phyloP scores from a whole-genome alignment of 169 alveolate genomes.

The Plasmodium gonderi region DNA sequence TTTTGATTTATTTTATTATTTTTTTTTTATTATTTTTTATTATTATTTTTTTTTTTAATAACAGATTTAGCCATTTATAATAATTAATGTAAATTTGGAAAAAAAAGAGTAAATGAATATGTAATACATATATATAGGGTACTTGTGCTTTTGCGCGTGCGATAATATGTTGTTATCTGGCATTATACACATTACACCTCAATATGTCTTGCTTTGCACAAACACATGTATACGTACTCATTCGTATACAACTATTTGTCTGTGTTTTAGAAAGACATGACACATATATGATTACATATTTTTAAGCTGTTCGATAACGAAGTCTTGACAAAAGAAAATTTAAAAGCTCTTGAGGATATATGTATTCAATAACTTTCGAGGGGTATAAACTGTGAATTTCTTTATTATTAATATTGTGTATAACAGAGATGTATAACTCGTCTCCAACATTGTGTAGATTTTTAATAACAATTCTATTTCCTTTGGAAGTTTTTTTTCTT shows the following conservation, averaged over 20 bases:
- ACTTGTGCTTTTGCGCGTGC: too few relatives aligned
- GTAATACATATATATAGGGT: not conserved
- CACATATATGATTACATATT: not conserved
- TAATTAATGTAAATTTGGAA: not conserved
- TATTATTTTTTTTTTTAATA: not conserved
- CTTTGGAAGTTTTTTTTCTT: constrained; percentile 49
- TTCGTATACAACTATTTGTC: not conserved
- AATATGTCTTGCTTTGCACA: not conserved
- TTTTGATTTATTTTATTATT: not conserved
- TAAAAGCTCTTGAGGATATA: constrained; percentile 71
- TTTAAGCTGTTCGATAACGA: constrained; percentile 57
- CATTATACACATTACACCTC: not conserved
- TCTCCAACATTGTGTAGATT: constrained; percentile 71
- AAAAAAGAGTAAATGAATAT: not conserved
- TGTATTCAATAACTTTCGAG: constrained; percentile 71
- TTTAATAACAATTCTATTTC: constrained; percentile 58
- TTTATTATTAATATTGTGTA: constrained; percentile 57
- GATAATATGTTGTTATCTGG: not conserved
- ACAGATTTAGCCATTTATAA: not conserved
- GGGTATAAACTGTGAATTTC: constrained; percentile 73
- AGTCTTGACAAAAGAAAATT: constrained; percentile 70
- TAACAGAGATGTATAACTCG: constrained; percentile 70
- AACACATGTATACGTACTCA: not conserved
- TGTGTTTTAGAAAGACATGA: not conserved
- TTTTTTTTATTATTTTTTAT: not conserved